Evolutionary conservation across 2,329 filamentous ascomycete genomes (phyloP).

Genomic region (Endoconidiophora polonica): DNA sequence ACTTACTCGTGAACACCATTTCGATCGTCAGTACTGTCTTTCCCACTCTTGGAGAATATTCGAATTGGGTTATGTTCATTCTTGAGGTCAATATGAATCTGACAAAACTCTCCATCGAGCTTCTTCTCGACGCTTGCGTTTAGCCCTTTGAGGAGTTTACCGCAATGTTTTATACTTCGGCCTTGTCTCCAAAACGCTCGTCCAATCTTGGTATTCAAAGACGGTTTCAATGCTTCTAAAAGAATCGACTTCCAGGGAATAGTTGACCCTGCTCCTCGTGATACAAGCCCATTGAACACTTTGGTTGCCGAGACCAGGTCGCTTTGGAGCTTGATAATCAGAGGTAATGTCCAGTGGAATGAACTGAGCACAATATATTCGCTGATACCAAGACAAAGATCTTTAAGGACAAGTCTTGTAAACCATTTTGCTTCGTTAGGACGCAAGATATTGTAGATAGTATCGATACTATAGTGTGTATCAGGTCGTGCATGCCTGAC

Average conservation of each 20-base stretch:
- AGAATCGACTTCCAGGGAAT: slow-evolving; percentile 14
- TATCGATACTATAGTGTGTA: background rate
- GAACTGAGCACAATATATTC: slow-evolving; percentile 34
- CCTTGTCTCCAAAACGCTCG: slow-evolving; percentile 48
- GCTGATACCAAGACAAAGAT: slow-evolving; percentile 49
- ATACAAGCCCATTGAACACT: slow-evolving; percentile 28
- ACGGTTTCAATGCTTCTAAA: slow-evolving; percentile 30
- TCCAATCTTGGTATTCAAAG: slow-evolving; percentile 45
- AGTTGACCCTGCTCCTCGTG: background rate
- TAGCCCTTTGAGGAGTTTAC: slow-evolving; percentile 42
- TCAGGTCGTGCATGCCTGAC: slow-evolving; percentile 36
- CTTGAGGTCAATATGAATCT: slow-evolving; percentile 61
- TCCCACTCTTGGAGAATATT: slow-evolving; percentile 86
- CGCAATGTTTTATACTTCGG: slow-evolving; percentile 57
- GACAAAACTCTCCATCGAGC: slow-evolving; percentile 79
- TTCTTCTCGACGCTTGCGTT: slow-evolving; percentile 61
- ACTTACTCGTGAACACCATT: slow-evolving; percentile 37
- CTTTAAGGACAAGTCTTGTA: slow-evolving; percentile 62
- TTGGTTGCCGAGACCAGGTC: slow-evolving; percentile 44
- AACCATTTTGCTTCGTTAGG: slow-evolving; percentile 73
- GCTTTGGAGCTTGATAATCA: slow-evolving; percentile 52
- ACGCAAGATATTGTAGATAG: background rate
- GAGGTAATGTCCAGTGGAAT: slow-evolving; percentile 54
- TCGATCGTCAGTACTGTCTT: slow-evolving; percentile 67
- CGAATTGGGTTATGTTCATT: slow-evolving; percentile 41